phyloP scores from a whole-genome alignment of 805 yeast genomes.

The Millerago galiae region DNA sequence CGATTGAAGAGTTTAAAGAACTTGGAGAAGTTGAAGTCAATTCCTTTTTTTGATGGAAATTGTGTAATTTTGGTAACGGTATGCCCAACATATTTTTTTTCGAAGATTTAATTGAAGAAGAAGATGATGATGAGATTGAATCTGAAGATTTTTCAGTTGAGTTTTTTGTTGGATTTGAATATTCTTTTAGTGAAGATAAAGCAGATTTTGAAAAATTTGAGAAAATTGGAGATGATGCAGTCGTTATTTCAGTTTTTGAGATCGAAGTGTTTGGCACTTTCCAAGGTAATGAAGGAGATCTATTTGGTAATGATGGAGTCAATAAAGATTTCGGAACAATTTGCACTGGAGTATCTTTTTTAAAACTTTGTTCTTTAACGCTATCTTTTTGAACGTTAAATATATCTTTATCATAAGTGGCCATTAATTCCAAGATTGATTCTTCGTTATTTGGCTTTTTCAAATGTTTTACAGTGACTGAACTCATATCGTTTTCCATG shows the following conservation, averaged over 20 bases:
- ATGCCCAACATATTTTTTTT: slow-evolving; percentile 1
- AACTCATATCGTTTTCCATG: slow-evolving; percentile 81
- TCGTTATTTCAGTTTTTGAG: slow-evolving; percentile 16
- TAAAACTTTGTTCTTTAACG: background rate
- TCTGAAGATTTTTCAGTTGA: background rate
- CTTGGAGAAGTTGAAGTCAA: slow-evolving; percentile 8
- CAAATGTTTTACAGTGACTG: slow-evolving; percentile 59
- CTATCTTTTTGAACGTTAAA: slow-evolving; percentile 28
- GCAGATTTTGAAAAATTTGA: slow-evolving; percentile 16
- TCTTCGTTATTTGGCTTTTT: slow-evolving; percentile 25
- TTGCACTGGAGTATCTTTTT: background rate
- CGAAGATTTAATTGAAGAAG: slow-evolving; percentile 7
- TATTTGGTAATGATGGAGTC: slow-evolving; percentile 1
- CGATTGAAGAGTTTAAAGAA: slow-evolving; percentile 2
- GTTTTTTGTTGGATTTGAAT: slow-evolving; percentile 3
- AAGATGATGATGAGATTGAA: slow-evolving; percentile 4
- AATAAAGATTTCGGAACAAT: background rate
- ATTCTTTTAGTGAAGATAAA: slow-evolving; percentile 13
- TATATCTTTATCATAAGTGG: slow-evolving; percentile 53
- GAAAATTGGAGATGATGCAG: slow-evolving; percentile 15
- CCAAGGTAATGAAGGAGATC: slow-evolving; percentile 17
- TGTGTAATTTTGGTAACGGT: slow-evolving; percentile 1
- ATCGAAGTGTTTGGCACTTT: slow-evolving; percentile 18
- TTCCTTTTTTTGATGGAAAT: slow-evolving; percentile 2
- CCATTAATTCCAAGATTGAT: slow-evolving; percentile 56